These are phyloP conservation scores for Diplogelasinospora grovesii DNA, from an alignment of 495 filamentous ascomycete species.

Conservation along the genomic window DNA sequence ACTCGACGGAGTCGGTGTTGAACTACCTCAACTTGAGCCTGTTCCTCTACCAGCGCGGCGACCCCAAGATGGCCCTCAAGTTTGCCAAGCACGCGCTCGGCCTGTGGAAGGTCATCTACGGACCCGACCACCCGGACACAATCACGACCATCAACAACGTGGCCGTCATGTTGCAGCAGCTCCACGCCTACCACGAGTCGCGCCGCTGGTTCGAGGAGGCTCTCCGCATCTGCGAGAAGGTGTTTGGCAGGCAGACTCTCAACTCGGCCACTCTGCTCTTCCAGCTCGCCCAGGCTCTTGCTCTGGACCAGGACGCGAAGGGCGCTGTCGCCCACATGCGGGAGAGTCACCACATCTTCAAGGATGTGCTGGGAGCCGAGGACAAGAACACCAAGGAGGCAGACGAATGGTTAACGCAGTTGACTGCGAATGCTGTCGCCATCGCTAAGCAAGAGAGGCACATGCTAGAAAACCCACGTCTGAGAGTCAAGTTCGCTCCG, in stretches of 20 bases:
- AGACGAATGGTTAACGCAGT: slow-evolving; percentile 89
- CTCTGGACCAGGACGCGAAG: slow-evolving; percentile 87
- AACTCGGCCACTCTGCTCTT: slow-evolving; percentile 94
- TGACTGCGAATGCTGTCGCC: slow-evolving; percentile 88
- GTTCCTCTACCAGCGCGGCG: slow-evolving; percentile 87
- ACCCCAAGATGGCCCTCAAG: slow-evolving; percentile 72
- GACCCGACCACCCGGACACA: slow-evolving; percentile 86
- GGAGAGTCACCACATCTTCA: slow-evolving; percentile 93
- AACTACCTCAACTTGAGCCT: slow-evolving; percentile 92
- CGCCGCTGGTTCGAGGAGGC: slow-evolving; percentile 95
- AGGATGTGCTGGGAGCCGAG: slow-evolving; percentile 69
- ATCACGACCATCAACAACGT: slow-evolving; percentile 99
- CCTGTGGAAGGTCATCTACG: slow-evolving; percentile 96
- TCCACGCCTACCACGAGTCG: slow-evolving; percentile 88
- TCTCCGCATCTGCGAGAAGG: slow-evolving; percentile 73
- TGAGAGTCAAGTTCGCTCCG: slow-evolving; percentile 37
- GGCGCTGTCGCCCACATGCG: slow-evolving; percentile 85
- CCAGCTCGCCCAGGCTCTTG: slow-evolving; percentile 92
- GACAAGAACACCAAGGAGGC: slow-evolving; percentile 95
- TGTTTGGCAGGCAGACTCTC: slow-evolving; percentile 80
- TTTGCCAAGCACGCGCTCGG: slow-evolving; percentile 91
- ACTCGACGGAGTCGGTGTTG: slow-evolving; percentile 87
- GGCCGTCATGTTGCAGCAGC: slow-evolving; percentile 93
- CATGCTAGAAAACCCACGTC: slow-evolving; percentile 58
- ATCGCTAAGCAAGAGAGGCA: slow-evolving; percentile 91